phyloP scores from a whole-genome alignment of 179 eudicot genomes.

The Silene vulgaris region DNA sequence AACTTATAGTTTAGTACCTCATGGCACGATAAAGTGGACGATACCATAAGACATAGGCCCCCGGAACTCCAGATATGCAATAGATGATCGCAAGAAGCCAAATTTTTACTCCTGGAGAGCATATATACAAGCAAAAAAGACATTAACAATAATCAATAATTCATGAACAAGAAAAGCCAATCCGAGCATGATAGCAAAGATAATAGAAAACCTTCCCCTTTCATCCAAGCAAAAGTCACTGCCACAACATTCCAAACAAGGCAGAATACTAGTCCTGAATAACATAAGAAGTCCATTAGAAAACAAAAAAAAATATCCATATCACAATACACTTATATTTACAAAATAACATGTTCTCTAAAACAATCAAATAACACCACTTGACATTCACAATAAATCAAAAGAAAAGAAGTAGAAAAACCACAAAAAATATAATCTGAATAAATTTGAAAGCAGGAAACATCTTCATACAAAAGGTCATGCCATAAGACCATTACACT shows the following conservation, averaged over 20 bases:
- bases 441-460: not conserved
- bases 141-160: not conserved
- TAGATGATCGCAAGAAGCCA: conserved; percentile 93
- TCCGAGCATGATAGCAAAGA: not conserved
- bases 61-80: conserved; percentile 78
- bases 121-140: not conserved
- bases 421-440: too few species aligned
- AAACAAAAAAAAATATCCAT: not conserved
- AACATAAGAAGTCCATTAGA: not conserved
- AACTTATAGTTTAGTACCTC: conserved; percentile 41
- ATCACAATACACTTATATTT: not conserved
- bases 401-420: not conserved
- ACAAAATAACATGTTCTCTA: not conserved
- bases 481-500: too few species aligned
- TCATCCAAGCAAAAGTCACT: conserved; percentile 80
- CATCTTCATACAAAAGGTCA: too few species aligned
- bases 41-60: conserved; percentile 80
- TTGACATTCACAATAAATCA: not conserved
- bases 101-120: conserved; percentile 53
- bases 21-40: conserved; percentile 88
- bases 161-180: not conserved
- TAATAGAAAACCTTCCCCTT: conserved; percentile 48
- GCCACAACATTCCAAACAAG: conserved; percentile 84
- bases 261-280: conserved; percentile 28
- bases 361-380: not conserved